Evolutionary conservation across 1,284 basidiomycete genomes (phyloP).

Genomic region (Cryptococcus sp.): DNA sequence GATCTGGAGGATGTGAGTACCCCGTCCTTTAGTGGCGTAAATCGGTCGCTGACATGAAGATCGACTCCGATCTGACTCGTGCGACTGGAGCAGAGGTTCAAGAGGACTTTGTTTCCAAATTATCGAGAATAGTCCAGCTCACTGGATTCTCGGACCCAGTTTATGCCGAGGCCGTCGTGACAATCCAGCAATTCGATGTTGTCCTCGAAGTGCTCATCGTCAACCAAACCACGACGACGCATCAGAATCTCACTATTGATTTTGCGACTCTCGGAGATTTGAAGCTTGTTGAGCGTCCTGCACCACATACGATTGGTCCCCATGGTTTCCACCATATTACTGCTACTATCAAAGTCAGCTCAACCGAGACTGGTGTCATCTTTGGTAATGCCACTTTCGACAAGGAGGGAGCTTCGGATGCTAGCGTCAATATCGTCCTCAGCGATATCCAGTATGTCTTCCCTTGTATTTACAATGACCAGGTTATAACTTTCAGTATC

Average conservation of each 20-base stretch:
- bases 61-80: conserved; percentile 80
- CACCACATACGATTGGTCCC: conserved; percentile 87
- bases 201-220: conserved; percentile 92
- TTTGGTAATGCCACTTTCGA: conserved; percentile 99
- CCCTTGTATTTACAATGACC: conserved; percentile 49
- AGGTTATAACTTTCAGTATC: conserved; percentile 90
- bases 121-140: conserved; percentile 90
- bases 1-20: conserved; percentile 67
- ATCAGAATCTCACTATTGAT: conserved; percentile 95
- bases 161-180: conserved; percentile 97
- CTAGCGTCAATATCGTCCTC: conserved; percentile 72
- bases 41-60: conserved; percentile 52
- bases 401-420: conserved; percentile 77
- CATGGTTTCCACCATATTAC: conserved; percentile 99
- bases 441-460: conserved; percentile 67
- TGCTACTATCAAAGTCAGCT: conserved; percentile 96
- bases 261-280: conserved; percentile 97
- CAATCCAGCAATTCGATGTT: conserved; percentile 98
- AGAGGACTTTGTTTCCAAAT: conserved; percentile 95
- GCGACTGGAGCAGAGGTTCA: conserved; percentile 85
- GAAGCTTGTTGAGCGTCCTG: conserved; percentile 92
- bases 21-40: neutral
- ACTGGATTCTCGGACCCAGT: conserved; percentile 99
- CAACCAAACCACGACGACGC: conserved; percentile 90
- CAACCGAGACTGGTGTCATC: conserved; percentile 96